Base-by-base conservation (phyloP, 306 rosid species). In the Luffa acutangula region DNA sequence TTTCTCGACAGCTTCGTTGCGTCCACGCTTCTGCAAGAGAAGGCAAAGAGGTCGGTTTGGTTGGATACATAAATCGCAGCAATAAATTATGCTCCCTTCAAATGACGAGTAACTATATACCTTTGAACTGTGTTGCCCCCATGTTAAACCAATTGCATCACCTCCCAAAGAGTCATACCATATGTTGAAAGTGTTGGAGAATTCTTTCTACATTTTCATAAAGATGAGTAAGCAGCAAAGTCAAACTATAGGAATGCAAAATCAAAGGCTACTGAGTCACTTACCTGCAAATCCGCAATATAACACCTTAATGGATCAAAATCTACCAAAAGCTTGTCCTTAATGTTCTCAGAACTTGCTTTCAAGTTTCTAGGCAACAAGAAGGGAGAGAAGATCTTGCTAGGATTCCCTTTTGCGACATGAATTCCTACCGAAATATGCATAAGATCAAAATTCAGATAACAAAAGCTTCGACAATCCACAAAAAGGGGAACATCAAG, bases 131-230 rank as follows among this genome's bases (percentile, higher is more conserved):
- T 7, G 15, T 25, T 83, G 78, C 18, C 84, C 81, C 99, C 99
- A 95, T 17, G 97, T 95, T 78, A 95, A 81, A 83, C 99, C 99
- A 75, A 95, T 84, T 36, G 89, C 93, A 75, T 95, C 99, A 15
- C 99, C 99, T 78, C 97, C 99, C 76, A 95, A 83, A 84, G 89
- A 89, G 90, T 95, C 99, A 73, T 91, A 90, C 99, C 99, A 95
- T 65, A 93, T 41, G 86, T 87, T 88, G 89, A 93, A 89, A 42
- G 84, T 77, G 83, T 86, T 46, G 18, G 92, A 81, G 86, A 87
- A 89, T 81, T 86, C 95, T 77, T 87, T 84, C 98, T 93, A 77
- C 83, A 80, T 58, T 54, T 81, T 37, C 53, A 82, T 21, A 75
- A 21, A 70, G 59, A 43, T 75, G n/a, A 9, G 78, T 78, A 51